A percentile compares a stretch with the other conserved stretches of the same genome.
Conservation (phyloP, 306 rosid species). For the Quillaja saponaria region DNA sequence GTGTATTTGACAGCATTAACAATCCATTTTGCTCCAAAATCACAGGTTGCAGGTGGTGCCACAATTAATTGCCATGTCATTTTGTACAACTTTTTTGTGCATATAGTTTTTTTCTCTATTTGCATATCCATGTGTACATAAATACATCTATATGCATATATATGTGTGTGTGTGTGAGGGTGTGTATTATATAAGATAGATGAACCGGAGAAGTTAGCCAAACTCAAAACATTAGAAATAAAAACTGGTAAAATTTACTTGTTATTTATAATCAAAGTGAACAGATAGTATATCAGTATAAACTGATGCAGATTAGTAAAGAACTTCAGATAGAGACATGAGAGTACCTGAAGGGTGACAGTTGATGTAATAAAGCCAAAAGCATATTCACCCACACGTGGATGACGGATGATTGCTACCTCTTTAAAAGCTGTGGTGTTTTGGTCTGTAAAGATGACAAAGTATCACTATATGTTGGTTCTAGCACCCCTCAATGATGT, state of each 20-base stretch:
- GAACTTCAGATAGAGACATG: neutral
- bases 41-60: too few species aligned
- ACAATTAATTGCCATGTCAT: too few species aligned
- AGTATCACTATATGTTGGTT: neutral
- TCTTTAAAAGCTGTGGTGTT: slow-evolving; percentile 90
- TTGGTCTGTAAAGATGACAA: slow-evolving; percentile 63
- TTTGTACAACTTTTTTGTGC: too few species aligned
- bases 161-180: neutral
- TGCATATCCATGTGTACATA: too few species aligned
- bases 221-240: slow-evolving; percentile 18
- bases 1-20: too few species aligned
- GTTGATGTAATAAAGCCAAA: slow-evolving; percentile 94
- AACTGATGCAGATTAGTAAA: neutral
- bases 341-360: slow-evolving; percentile 74
- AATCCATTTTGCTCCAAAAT: too few species aligned
- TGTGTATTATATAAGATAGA: neutral
- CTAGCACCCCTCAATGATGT: slow-evolving; percentile 8
- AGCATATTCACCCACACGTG: slow-evolving; percentile 92
- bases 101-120: too few species aligned
- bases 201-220: neutral
- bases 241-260: slow-evolving; percentile 4
- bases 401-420: slow-evolving; percentile 90
- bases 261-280: slow-evolving; percentile 3
- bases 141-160: too few species aligned
- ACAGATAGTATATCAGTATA: neutral